Conservation (phyloP, 495 filamentous ascomycete genomes). For the Talaromyces liani region DNA sequence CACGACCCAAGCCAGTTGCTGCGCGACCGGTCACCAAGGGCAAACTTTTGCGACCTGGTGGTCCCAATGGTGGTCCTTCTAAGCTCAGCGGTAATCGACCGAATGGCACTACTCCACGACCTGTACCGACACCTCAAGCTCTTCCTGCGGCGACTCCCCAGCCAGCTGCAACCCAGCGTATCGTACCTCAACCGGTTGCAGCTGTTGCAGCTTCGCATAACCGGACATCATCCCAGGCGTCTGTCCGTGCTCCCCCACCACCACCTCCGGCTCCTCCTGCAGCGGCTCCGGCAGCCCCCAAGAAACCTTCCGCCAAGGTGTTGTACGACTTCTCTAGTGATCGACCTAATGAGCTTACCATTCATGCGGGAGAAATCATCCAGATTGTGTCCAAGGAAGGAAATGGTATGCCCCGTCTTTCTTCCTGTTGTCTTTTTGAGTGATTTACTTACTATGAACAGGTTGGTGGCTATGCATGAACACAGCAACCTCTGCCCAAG, state of each 20-base stretch:
- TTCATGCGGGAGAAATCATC: conserved; percentile 71
- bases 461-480: conserved; percentile 94
- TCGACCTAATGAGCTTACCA: conserved; percentile 68
- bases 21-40: conserved; percentile 83
- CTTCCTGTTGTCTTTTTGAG: neutral
- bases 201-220: conserved; percentile 40
- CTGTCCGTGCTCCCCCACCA: conserved; percentile 55
- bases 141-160: conserved; percentile 34
- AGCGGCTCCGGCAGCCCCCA: conserved; percentile 52
- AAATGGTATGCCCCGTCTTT: conserved; percentile 60
- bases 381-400: conserved; percentile 80
- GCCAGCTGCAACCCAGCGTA: conserved; percentile 37
- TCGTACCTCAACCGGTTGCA: conserved; percentile 39
- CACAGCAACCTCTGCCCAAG: conserved; percentile 54
- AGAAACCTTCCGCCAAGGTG: conserved; percentile 73
- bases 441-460: conserved; percentile 29
- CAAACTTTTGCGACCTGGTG: conserved; percentile 83
- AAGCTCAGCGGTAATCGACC: conserved; percentile 35
- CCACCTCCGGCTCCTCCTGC: conserved; percentile 68
- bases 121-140: conserved; percentile 31
- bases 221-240: conserved; percentile 32
- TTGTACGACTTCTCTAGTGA: conserved; percentile 83
- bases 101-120: conserved; percentile 29
- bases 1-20: conserved; percentile 73
- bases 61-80: conserved; percentile 72